A percentile compares a stretch with the other conserved stretches of the same genome.
Evolutionary conservation across 495 filamentous ascomycete genomes (phyloP).

Genomic region (Geoglossum glabrum): DNA sequence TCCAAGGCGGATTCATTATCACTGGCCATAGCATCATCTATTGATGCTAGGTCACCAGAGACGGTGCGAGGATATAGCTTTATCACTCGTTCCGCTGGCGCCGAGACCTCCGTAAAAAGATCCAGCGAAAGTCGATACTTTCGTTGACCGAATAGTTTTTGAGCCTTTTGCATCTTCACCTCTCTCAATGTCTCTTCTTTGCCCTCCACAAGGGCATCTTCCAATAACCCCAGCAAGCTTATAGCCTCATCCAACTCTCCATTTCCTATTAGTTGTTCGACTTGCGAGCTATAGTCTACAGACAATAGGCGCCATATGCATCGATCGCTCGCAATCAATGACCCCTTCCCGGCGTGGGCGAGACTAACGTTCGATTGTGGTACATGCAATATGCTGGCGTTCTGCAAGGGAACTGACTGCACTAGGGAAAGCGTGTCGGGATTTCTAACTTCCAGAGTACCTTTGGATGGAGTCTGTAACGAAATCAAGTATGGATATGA

Average conservation of each 20-base stretch:
- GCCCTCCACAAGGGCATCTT: constrained; percentile 73
- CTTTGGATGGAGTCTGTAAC: constrained; percentile 65
- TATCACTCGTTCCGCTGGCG: constrained; percentile 77
- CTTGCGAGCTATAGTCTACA: constrained; percentile 80
- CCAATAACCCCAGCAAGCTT: constrained; percentile 69
- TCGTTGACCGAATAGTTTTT: constrained; percentile 55
- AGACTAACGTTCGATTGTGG: constrained; percentile 82
- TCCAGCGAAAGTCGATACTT: constrained; percentile 83
- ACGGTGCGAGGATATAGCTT: constrained; percentile 66
- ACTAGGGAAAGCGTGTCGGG: constrained; percentile 75
- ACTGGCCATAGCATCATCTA: neutral
- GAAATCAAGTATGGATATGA: constrained; percentile 90
- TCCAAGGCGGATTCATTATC: neutral
- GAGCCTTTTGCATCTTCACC: constrained; percentile 77
- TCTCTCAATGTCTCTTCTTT: constrained; percentile 63
- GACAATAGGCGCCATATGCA: constrained; percentile 90
- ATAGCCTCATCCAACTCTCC: constrained; percentile 80
- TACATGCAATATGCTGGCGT: constrained; percentile 71
- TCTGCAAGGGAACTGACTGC: constrained; percentile 63
- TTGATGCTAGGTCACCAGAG: constrained; percentile 53
- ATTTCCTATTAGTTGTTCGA: constrained; percentile 61
- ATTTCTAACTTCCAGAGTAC: constrained; percentile 76
- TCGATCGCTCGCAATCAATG: constrained; percentile 73
- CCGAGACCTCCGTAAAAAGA: constrained; percentile 71
- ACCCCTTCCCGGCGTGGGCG: constrained; percentile 84